These are phyloP conservation scores for Candida frijolesensis DNA, from an alignment of 1,139 yeast genomes.

Conservation along the genomic window DNA sequence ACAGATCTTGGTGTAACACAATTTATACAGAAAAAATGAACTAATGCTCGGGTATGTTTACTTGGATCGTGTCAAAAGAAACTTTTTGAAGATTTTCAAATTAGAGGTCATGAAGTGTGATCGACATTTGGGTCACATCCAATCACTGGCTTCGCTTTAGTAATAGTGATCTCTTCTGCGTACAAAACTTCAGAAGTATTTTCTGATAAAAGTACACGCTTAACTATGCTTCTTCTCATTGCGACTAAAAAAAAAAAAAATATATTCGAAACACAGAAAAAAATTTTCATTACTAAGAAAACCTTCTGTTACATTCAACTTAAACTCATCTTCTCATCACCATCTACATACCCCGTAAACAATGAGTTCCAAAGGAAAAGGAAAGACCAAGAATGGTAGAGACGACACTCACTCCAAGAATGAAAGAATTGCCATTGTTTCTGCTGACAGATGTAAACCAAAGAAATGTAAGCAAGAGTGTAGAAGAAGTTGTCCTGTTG, in stretches of 20 bases:
- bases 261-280: slow-evolving; percentile 1
- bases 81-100: background rate
- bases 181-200: background rate
- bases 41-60: too few species aligned
- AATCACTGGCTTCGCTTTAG: background rate
- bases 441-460: slow-evolving; percentile 93
- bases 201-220: background rate
- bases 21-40: too few species aligned
- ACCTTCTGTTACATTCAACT: background rate
- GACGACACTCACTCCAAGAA: slow-evolving; percentile 55
- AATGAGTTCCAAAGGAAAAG: slow-evolving; percentile 17
- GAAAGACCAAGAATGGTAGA: slow-evolving; percentile 19
- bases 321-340: background rate
- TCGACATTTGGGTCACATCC: background rate
- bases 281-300: slow-evolving; percentile 1
- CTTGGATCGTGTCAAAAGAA: too few species aligned
- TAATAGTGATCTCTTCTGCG: background rate
- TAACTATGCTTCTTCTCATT: background rate
- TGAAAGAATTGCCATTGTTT: slow-evolving; percentile 92
- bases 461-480: slow-evolving; percentile 98
- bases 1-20: too few species aligned
- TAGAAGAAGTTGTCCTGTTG: slow-evolving; percentile 95
- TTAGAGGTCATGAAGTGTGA: background rate
- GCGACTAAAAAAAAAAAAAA: slow-evolving; percentile 7
- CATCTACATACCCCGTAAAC: background rate